Percentiles rank a stretch among this genome's conserved stretches.
Conservation (phyloP, 2,329 filamentous ascomycete species). For the Xylariaceae sp. region DNA sequence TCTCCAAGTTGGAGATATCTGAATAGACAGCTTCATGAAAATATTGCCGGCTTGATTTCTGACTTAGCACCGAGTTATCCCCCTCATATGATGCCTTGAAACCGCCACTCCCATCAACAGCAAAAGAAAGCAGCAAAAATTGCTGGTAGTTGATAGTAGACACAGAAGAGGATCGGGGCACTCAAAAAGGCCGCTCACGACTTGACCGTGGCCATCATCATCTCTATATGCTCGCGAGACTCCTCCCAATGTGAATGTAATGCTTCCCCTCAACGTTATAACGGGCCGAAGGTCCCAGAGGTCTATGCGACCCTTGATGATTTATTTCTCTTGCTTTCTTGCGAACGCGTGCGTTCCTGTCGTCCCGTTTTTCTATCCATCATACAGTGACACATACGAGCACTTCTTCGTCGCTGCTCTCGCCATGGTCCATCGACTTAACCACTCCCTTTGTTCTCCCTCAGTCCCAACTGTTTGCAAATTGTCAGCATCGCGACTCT, state of each 20-base stretch:
- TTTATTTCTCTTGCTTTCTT: background rate
- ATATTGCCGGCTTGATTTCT: background rate
- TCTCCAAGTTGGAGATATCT: background rate
- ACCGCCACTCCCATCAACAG: background rate
- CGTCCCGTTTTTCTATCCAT: background rate
- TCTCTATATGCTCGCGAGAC: background rate
- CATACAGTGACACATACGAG: background rate
- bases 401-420: background rate
- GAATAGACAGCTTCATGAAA: background rate
- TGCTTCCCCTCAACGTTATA: background rate
- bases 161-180: background rate
- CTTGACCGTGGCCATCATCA: background rate
- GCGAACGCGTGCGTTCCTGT: background rate
- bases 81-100: background rate
- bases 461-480: slow-evolving; percentile 15
- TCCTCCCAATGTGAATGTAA: background rate
- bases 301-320: background rate
- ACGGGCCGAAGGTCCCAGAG: background rate
- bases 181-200: background rate
- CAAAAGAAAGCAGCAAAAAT: background rate
- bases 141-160: background rate
- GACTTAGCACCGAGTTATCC: background rate
- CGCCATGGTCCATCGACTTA: background rate
- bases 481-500: background rate
- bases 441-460: background rate